Evolutionary conservation across 2,329 filamentous ascomycete genomes (phyloP).

Genomic region (Phaeosphaeria sp.): DNA sequence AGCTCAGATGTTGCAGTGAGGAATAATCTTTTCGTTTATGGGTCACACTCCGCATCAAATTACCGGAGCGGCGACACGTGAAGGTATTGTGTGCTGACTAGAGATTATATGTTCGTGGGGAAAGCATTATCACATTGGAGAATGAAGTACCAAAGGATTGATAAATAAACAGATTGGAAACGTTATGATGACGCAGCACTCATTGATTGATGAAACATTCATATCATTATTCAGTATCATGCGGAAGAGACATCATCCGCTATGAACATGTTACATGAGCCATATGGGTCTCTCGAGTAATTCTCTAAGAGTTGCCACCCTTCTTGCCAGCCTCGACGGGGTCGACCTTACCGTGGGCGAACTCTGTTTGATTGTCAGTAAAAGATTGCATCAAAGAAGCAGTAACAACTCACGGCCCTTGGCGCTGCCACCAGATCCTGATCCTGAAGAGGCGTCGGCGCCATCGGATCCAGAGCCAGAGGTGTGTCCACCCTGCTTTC

Average conservation of each 20-base stretch:
- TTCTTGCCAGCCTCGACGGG: conserved; percentile 20
- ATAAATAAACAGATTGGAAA: no score
- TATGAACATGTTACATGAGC: background rate
- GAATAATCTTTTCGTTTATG: no score
- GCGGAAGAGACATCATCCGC: background rate
- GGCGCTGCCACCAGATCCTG: conserved; percentile 12
- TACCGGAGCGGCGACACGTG: no score
- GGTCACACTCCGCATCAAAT: no score
- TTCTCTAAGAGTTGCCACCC: conserved; percentile 15
- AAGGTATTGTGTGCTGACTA: no score
- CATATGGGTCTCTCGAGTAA: background rate
- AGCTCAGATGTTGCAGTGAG: no score
- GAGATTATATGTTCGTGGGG: no score
- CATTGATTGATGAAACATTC: no score
- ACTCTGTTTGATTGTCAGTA: conserved; percentile 6
- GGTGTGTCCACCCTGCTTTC: conserved; percentile 16
- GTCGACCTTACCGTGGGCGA: conserved; percentile 18
- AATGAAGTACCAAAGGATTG: no score
- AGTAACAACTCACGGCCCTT: conserved; percentile 6
- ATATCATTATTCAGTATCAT: no score
- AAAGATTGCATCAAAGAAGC: background rate
- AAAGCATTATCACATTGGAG: no score
- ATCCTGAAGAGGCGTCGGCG: conserved; percentile 8
- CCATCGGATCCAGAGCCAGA: conserved; percentile 7
- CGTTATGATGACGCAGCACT: no score